Base-by-base conservation (phyloP, 106 monocot genomes). In the Vanilla planifolia region DNA sequence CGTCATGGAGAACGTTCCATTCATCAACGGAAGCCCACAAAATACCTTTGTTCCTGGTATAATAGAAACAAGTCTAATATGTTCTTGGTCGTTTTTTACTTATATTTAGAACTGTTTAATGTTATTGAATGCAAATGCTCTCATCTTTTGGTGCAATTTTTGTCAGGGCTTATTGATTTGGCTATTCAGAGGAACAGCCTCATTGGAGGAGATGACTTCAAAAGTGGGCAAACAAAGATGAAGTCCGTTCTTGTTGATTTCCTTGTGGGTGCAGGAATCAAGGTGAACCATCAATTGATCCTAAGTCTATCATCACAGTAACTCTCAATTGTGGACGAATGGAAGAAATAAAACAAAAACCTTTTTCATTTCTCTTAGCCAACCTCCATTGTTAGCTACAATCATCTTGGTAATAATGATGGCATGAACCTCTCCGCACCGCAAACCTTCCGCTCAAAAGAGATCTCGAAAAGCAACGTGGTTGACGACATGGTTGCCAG, bases 151-250 rank as follows among this genome's bases (percentile, higher is more conserved):
- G n/a, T 30, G 0, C 22, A 22, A 25, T 26, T 36, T 20, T 61
- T 6, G 62, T 19, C 57, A 91, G 91, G 96, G 34, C 59, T 98
- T 67, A 91, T 98, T 51, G 96, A 98, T 61, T 51, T 98, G 62
- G 96, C 96, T 43, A 98, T 91, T 48, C 64, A 73, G 78, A 79
- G 64, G 44, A 98, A 91, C 75, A 71, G 72, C 61, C 62, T 98
- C 8, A 91, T 96, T 51, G 95, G 95, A 45, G 95, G 95, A 56
- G 95, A 96, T 65, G 96, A 98, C 33, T 98, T 98, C 79, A 98
- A 98, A 74, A 98, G 91, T 56, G 96, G 96, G 43, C 96, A 98
- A 69, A 98, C 96, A 24, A 98, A 98, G 72, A 84, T 98, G 79
- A 98, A 98, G 69, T 98, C 91, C 28, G 96, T 98, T 8, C 70